Evolutionary conservation across 805 yeast species (phyloP).

Genomic region (Komagataella pseudopastoris): DNA sequence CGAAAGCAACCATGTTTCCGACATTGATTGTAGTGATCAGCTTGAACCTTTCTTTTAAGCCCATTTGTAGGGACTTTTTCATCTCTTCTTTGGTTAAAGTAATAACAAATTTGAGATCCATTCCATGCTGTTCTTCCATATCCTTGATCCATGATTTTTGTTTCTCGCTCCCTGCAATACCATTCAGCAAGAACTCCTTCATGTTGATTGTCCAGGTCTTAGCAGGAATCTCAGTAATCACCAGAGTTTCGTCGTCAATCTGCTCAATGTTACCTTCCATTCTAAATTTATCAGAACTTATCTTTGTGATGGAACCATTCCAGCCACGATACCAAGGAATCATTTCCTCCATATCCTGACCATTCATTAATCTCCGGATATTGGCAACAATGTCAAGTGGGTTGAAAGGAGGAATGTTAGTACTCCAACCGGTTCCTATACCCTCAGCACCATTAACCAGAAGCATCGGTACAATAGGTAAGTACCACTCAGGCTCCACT

Average conservation of each 20-base stretch:
- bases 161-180: constrained; percentile 66
- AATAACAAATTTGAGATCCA: constrained; percentile 66
- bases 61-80: constrained; percentile 62
- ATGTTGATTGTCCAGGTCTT: constrained; percentile 85
- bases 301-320: constrained; percentile 67
- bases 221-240: constrained; percentile 86
- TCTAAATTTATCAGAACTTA: constrained; percentile 54
- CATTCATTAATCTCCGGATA: constrained; percentile 57
- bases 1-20: constrained; percentile 92
- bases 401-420: constrained; percentile 81
- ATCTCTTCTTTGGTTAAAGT: constrained; percentile 69
- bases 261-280: constrained; percentile 75
- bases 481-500: constrained; percentile 92
- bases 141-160: constrained; percentile 80
- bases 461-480: constrained; percentile 91
- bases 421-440: constrained; percentile 98
- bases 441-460: constrained; percentile 95
- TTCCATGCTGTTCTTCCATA: constrained; percentile 87
- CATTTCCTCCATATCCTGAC: constrained; percentile 60
- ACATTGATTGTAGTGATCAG: constrained; percentile 54
- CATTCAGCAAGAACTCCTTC: constrained; percentile 71
- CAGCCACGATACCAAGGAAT: constrained; percentile 94
- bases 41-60: constrained; percentile 77
- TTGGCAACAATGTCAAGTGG: constrained; percentile 75
- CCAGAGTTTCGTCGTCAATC: constrained; percentile 65